phyloP scores from a whole-genome alignment of 345 rosid genomes.

The Brassica incana region DNA sequence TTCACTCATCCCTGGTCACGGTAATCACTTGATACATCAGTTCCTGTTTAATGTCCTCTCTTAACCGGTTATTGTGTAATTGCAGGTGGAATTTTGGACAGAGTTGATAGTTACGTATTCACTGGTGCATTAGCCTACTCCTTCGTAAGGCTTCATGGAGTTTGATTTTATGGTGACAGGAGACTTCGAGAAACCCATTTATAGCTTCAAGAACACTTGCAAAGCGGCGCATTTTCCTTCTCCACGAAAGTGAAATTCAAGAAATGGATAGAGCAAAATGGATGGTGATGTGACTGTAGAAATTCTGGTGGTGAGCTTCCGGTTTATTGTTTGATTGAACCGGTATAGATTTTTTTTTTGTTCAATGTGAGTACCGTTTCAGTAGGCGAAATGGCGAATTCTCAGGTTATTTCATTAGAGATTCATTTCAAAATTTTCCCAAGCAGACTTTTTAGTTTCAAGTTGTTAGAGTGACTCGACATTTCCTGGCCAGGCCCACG shows the following conservation, averaged over 20 bases:
- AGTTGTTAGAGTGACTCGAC: not conserved
- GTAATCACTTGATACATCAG: constrained; percentile 34
- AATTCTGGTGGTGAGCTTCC: not conserved
- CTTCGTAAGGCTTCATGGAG: constrained; percentile 71
- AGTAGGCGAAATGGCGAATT: not conserved
- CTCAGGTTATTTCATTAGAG: too few relatives aligned
- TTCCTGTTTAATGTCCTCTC: not conserved
- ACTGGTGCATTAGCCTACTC: constrained; percentile 93
- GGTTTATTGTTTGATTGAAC: constrained; percentile 28
- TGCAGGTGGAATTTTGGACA: constrained; percentile 82
- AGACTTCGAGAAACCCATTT: too few relatives aligned
- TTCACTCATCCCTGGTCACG: constrained; percentile 94
- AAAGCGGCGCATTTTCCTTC: not conserved
- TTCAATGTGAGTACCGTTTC: constrained; percentile 7
- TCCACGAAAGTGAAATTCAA: not conserved
- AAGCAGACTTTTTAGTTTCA: too few relatives aligned
- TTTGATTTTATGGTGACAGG: constrained; percentile 42
- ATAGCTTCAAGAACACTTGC: constrained; percentile 13
- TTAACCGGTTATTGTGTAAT: not conserved
- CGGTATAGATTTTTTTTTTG: constrained; percentile 1
- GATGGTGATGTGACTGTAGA: not conserved
- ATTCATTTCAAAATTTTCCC: too few relatives aligned
- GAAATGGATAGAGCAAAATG: not conserved
- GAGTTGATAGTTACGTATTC: constrained; percentile 92
- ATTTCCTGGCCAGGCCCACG: constrained; percentile 7